Percentiles rank a stretch among this genome's conserved stretches.
Conservation (phyloP, 2,329 filamentous ascomycete species). For the Remersonia thermophila region DNA sequence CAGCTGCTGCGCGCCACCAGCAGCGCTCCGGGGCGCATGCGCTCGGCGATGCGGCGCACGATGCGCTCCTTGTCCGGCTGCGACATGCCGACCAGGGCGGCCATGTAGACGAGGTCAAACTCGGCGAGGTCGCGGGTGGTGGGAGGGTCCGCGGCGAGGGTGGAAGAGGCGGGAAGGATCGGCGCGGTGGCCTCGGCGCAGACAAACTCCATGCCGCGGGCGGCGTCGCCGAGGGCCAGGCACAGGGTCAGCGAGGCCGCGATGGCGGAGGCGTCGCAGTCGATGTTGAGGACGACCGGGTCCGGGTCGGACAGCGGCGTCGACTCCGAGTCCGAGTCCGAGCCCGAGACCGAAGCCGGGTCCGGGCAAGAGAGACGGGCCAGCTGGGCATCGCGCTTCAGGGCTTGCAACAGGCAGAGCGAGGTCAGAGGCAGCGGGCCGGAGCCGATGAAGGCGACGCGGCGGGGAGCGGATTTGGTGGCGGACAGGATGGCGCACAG, state of each 20-base stretch:
- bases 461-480: conserved; percentile 18
- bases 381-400: conserved; percentile 14
- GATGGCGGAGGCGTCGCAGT: conserved; percentile 12
- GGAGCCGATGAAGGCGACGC: conserved; percentile 36
- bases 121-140: conserved; percentile 17
- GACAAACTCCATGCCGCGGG: conserved; percentile 14
- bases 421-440: conserved; percentile 38
- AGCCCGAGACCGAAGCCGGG: too few species aligned
- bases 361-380: too few species aligned
- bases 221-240: conserved; percentile 8
- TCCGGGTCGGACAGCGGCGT: not conserved
- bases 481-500: conserved; percentile 28
- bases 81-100: conserved; percentile 34
- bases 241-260: conserved; percentile 9
- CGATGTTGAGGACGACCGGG: conserved; percentile 14
- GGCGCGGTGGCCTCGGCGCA: conserved; percentile 22
- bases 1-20: conserved; percentile 34
- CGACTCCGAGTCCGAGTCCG: not conserved
- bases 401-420: conserved; percentile 28
- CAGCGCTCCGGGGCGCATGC: conserved; percentile 30
- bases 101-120: conserved; percentile 37
- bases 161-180: not conserved
- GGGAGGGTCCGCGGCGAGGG: not conserved
- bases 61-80: conserved; percentile 30
- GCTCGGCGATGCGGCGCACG: conserved; percentile 23